phyloP scores from a whole-genome alignment of 805 yeast genomes.

The Candida stauntonica region DNA sequence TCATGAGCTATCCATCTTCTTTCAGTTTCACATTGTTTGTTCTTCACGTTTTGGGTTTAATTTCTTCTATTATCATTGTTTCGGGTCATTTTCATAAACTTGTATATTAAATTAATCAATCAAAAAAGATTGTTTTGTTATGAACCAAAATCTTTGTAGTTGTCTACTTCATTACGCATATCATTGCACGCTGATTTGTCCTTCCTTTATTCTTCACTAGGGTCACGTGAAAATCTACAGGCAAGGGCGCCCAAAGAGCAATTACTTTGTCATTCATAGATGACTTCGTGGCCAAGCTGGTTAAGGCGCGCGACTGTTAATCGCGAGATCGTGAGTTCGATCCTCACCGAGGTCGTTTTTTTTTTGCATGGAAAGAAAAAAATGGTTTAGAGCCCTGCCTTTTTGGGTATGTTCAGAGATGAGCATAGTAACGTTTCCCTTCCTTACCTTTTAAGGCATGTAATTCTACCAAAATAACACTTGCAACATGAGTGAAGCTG shows the following conservation, averaged over 20 bases:
- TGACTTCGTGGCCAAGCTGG: constrained; percentile 32
- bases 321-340: constrained; percentile 50
- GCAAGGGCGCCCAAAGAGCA: no score
- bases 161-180: no score
- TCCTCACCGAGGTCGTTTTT: constrained; percentile 45
- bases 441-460: not conserved
- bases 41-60: constrained; percentile 1
- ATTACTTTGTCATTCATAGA: no score
- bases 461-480: not conserved
- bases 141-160: not conserved
- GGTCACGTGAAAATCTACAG: no score
- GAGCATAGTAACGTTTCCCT: not conserved
- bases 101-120: not conserved
- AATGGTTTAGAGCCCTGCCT: constrained; percentile 4
- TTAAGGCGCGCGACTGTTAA: constrained; percentile 49
- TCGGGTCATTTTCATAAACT: constrained; percentile 3
- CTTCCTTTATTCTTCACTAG: no score
- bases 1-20: constrained; percentile 1
- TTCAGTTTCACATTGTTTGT: not conserved
- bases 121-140: not conserved
- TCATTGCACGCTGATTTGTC: no score
- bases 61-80: constrained; percentile 1
- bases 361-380: constrained; percentile 1
- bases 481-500: constrained; percentile 23
- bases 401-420: not conserved